Percentiles rank a stretch among this genome's conserved stretches.
phyloP scores from a whole-genome alignment of 2,329 filamentous ascomycete species.

The Penicillium sp. region DNA sequence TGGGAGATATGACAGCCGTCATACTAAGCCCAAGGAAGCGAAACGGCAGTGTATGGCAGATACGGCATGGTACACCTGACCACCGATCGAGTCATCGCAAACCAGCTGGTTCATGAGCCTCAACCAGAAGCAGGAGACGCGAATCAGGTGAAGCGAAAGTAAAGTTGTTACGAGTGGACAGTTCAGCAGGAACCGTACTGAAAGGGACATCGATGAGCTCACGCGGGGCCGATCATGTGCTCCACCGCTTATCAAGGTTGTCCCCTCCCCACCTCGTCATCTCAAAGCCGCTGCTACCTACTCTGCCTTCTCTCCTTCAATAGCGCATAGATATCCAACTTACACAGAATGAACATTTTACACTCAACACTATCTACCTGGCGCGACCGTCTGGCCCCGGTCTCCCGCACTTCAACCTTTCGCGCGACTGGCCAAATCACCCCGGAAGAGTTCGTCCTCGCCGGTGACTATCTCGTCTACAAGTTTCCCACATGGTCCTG shows the following conservation, averaged over 20 bases:
- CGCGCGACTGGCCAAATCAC: constrained; percentile 93
- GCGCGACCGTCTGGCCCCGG: constrained; percentile 87
- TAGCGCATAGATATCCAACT: constrained; percentile 18
- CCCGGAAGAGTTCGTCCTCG: constrained; percentile 92
- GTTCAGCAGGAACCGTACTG: not conserved
- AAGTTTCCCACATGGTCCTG: constrained; percentile 99
- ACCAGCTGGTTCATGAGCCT: not conserved
- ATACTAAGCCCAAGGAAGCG: not conserved
- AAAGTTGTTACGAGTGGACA: constrained; percentile 10
- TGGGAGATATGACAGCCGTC: not conserved
- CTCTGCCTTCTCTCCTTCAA: constrained; percentile 15
- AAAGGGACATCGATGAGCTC: constrained; percentile 21
- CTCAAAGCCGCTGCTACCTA: constrained; percentile 8
- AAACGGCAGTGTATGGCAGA: not conserved
- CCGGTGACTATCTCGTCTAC: constrained; percentile 97
- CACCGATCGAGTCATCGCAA: not conserved
- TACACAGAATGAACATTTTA: constrained; percentile 76
- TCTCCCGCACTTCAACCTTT: constrained; percentile 90
- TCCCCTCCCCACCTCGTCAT: constrained; percentile 19
- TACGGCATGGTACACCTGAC: not conserved
- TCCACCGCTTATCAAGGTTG: constrained; percentile 36
- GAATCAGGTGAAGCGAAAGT: constrained; percentile 3
- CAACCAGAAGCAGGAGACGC: not conserved
- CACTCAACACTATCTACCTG: constrained; percentile 92
- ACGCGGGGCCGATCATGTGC: constrained; percentile 38